Percentiles rank a stretch among this genome's conserved stretches.
These are phyloP conservation scores for Lotus japonicus DNA, from an alignment of 306 rosid genomes.

Conservation along the genomic window DNA sequence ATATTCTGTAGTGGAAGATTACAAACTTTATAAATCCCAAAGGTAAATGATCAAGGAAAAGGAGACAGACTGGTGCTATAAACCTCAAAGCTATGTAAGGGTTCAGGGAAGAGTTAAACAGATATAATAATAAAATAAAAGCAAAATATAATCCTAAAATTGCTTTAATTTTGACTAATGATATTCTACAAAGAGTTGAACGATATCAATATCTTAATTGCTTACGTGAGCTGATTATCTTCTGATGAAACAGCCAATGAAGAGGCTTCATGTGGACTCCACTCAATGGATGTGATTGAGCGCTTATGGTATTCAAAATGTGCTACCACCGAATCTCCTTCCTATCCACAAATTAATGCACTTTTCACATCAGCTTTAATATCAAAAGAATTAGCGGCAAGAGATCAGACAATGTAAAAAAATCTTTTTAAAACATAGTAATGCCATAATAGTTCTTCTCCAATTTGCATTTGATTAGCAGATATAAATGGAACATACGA, in stretches of 20 bases:
- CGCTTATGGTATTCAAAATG: constrained; percentile 83
- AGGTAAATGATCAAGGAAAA: background rate
- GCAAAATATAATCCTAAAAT: background rate
- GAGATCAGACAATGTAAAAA: background rate
- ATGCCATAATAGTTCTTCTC: background rate
- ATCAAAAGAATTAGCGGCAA: background rate
- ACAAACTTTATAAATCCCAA: background rate
- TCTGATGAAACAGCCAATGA: constrained; percentile 80
- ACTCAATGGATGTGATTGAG: constrained; percentile 88
- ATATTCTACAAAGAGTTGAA: background rate
- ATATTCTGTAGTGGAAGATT: constrained; percentile 53
- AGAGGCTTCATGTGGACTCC: constrained; percentile 95
- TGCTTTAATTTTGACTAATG: background rate
- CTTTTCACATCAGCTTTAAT: constrained; percentile 6
- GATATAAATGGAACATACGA: background rate
- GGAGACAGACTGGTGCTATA: background rate
- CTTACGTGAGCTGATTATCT: constrained; percentile 98
- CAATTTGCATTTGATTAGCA: background rate
- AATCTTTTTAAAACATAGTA: background rate
- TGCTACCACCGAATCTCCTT: constrained; percentile 75
- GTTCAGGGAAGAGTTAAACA: background rate
- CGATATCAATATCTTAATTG: background rate
- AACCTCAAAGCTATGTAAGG: background rate
- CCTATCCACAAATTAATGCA: constrained; percentile 39
- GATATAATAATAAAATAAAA: background rate